phyloP scores from a whole-genome alignment of 2,329 filamentous ascomycete species.

The Botrytis byssoidea region DNA sequence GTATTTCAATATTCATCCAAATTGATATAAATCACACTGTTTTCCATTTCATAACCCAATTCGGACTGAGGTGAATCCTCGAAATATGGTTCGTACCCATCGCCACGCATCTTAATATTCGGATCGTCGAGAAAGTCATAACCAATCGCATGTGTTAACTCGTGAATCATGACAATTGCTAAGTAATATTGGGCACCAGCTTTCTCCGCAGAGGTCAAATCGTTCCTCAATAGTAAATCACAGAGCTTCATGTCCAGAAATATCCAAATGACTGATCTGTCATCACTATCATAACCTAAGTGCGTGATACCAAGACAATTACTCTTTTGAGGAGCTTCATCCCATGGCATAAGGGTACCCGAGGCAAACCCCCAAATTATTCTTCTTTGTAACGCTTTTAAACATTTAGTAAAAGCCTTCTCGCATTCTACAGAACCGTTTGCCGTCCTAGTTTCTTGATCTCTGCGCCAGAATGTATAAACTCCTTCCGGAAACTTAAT shows the following conservation, averaged over 20 bases:
- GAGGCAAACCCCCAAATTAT: background rate
- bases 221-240: conserved; percentile 1
- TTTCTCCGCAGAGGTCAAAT: conserved; percentile 14
- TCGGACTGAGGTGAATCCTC: conserved; percentile 8
- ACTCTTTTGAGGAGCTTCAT: fast-evolving
- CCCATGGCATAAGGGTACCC: background rate
- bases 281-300: background rate
- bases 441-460: background rate
- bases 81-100: conserved; percentile 3
- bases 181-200: background rate
- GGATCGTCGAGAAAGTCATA: background rate
- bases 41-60: conserved; percentile 15
- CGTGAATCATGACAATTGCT: conserved; percentile 5
- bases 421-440: background rate
- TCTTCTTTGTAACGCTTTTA: background rate
- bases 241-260: background rate
- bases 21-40: background rate
- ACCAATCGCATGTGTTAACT: conserved; percentile 4
- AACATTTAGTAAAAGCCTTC: background rate
- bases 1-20: background rate
- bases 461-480: conserved; percentile 8
- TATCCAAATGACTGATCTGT: background rate
- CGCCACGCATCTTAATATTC: background rate
- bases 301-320: background rate
- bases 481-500: background rate